These are phyloP conservation scores for Aspergillus pseudoterreus DNA, from an alignment of 2,329 filamentous ascomycete species.

Conservation along the genomic window DNA sequence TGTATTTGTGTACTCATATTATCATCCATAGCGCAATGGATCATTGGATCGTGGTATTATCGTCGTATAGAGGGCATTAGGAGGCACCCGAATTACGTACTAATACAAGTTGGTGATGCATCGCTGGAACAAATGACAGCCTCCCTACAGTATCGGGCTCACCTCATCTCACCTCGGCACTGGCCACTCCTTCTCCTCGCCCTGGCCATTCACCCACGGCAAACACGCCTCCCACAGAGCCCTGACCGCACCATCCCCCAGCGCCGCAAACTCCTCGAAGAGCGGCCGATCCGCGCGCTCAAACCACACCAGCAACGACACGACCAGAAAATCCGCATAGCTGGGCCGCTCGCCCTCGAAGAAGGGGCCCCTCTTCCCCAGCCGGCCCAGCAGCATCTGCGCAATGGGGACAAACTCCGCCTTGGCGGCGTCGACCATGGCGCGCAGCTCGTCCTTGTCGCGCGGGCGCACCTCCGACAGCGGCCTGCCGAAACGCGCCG, in stretches of 20 bases:
- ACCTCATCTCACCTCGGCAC: constrained; percentile 11
- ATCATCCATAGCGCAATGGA: background rate
- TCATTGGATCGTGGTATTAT: background rate
- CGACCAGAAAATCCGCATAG: constrained; percentile 29
- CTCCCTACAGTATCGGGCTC: background rate
- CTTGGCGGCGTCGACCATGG: constrained; percentile 16
- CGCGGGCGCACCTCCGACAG: constrained; percentile 26
- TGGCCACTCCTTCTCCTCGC: constrained; percentile 31
- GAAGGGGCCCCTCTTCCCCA: constrained; percentile 31
- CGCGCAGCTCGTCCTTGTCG: constrained; percentile 17
- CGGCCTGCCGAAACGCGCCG: constrained; percentile 23
- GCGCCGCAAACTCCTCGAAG: constrained; percentile 20
- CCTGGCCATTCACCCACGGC: constrained; percentile 31
- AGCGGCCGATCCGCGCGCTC: constrained; percentile 19
- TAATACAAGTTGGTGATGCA: background rate
- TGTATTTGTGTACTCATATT: background rate
- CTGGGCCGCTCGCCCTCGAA: constrained; percentile 30
- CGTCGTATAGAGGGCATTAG: no score
- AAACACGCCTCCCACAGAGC: constrained; percentile 27
- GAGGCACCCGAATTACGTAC: background rate
- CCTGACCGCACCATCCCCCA: constrained; percentile 27
- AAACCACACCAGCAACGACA: constrained; percentile 22
- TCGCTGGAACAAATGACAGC: background rate
- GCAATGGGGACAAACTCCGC: constrained; percentile 18
- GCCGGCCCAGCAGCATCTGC: constrained; percentile 24